Base-by-base conservation (phyloP, 768 basidiomycete species). In the Tephrocybe sp. region DNA sequence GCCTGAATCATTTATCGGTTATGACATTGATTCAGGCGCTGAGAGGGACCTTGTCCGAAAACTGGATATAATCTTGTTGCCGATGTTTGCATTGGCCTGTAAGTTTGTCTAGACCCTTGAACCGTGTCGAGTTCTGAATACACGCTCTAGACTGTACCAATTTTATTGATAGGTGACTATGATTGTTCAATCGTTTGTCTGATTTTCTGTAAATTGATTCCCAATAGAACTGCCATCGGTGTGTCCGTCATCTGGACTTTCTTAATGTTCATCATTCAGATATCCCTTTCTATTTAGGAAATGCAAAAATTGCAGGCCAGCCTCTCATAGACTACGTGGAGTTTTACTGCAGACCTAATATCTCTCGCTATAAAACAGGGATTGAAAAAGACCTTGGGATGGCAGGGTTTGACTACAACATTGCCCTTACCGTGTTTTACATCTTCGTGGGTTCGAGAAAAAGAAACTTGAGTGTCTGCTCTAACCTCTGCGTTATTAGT, bases 41-140 rank as follows among this genome's bases (percentile, higher is more conserved):
- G 73, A 74, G 54, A 65, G 54, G 20, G 62, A 60, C 1, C 66
- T 74, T 14, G 60, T 75, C 16, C 61, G 63, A 46, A 74, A 72
- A 52, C 53, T 75, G 26, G 72, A 74, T 58, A 38, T 59, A 2
- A 49, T 51, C 38, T 65, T 74, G 22, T 43, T 74, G 31, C 72
- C 72, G 12, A 43, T 65, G 50, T 64, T 61, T 23, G 55, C 58
- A 10, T 20, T 65, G 10, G 57, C 62, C 31, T 64, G 64, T 62
- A 34, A 49, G 61, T 50, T n/a, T 2, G 20, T 3, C 22, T 19
- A 26, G 19, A 14, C 16, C 12, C 13, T 20, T 20, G 4, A 12
- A 4, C 39, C 23, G 7, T 39, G 3, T 32, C 1, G 19, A 26
- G 7, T 7, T 12, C 13, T 44, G 20, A 30, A 32, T 12, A 45